Conservation (phyloP, 1,284 basidiomycete species). For the Cutaneotrichosporon sp. region DNA sequence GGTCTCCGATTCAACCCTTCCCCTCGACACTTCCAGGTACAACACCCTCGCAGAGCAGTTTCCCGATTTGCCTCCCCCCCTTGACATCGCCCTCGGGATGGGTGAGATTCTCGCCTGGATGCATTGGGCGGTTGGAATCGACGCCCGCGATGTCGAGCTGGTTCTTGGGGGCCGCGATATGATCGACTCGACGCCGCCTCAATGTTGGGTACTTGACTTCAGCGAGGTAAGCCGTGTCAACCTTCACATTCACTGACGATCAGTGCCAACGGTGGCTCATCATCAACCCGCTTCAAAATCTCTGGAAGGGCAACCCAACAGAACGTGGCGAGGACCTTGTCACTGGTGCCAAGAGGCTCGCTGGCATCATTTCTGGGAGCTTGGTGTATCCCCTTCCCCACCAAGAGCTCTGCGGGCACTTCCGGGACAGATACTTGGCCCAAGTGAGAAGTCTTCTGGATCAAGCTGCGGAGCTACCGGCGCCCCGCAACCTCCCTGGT, state of each 20-base stretch:
- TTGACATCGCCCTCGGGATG: not conserved
- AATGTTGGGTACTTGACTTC: not conserved
- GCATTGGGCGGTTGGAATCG: not conserved
- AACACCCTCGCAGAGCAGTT: not conserved
- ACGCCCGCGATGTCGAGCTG: not conserved
- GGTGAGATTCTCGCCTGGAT: not conserved
- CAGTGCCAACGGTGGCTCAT: not conserved
- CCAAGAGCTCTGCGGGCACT: not conserved
- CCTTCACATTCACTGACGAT: not conserved
- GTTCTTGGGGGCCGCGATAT: not conserved
- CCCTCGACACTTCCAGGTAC: not conserved
- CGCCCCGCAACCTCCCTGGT: no score
- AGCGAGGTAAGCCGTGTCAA: not conserved
- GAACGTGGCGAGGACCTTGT: not conserved
- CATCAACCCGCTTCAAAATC: not conserved
- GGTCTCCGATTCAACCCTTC: no score
- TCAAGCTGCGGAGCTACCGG: no score
- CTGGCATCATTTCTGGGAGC: not conserved
- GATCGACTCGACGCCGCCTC: not conserved
- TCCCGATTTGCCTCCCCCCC: no score
- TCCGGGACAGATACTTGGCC: not conserved
- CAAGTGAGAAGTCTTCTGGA: not conserved
- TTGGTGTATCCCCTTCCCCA: not conserved
- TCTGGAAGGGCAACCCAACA: not conserved
- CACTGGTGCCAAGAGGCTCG: not conserved